Conservation (phyloP, 495 filamentous ascomycete genomes). For the Penicillium lagena region DNA sequence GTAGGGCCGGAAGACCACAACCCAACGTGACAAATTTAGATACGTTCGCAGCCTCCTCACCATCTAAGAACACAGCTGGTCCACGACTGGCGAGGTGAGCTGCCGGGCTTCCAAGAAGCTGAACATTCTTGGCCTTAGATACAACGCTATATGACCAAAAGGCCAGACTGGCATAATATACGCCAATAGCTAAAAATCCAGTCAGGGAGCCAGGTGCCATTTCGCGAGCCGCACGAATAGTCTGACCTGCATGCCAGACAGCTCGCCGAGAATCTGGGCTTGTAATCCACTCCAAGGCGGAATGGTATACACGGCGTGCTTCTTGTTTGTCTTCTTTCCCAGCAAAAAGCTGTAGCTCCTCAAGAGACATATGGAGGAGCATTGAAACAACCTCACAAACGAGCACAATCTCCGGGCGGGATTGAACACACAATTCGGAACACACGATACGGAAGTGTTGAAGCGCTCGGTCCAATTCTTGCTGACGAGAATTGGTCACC, state of each 20-base stretch:
- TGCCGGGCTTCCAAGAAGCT: slow-evolving; percentile 10
- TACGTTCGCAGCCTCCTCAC: slow-evolving; percentile 31
- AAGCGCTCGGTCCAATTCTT: slow-evolving; percentile 41
- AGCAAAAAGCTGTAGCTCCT: slow-evolving; percentile 59
- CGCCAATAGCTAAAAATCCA: slow-evolving; percentile 52
- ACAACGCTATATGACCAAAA: slow-evolving; percentile 57
- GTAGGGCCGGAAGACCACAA: slow-evolving; percentile 37
- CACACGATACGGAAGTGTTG: slow-evolving; percentile 38
- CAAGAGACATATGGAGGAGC: slow-evolving; percentile 54
- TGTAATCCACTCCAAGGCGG: slow-evolving; percentile 47
- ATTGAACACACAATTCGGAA: slow-evolving; percentile 12
- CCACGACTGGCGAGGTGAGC: slow-evolving; percentile 4
- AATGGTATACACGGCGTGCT: slow-evolving; percentile 45
- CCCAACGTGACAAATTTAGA: slow-evolving; percentile 42
- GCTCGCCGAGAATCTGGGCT: slow-evolving; percentile 46
- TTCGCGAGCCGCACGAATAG: slow-evolving; percentile 44
- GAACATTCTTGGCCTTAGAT: slow-evolving; percentile 19
- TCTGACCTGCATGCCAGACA: slow-evolving; percentile 58
- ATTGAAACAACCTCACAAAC: slow-evolving; percentile 51
- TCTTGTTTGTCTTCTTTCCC: slow-evolving; percentile 59
- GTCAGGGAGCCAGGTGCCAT: slow-evolving; percentile 42
- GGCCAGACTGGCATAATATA: slow-evolving; percentile 54
- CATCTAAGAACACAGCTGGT: slow-evolving; percentile 41
- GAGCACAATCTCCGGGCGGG: slow-evolving; percentile 29
- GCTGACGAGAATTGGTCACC: slow-evolving; percentile 44